A percentile compares a stretch with the other conserved stretches of the same genome.
phyloP scores from a whole-genome alignment of 2,329 filamentous ascomycete species.

The Trichoderma lentiforme region DNA sequence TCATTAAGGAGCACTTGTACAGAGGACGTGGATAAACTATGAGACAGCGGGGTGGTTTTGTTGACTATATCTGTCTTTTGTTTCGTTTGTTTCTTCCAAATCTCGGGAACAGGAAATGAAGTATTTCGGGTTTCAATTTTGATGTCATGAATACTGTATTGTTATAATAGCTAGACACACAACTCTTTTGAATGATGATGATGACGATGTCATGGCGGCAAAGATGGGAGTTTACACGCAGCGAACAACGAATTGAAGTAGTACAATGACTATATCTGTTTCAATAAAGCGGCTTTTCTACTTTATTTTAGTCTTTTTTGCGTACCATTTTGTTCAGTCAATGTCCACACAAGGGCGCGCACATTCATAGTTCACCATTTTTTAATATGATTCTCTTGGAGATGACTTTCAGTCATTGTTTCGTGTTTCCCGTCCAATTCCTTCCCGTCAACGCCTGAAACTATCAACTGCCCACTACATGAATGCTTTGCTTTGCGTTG shows the following conservation, averaged over 20 bases:
- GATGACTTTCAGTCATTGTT: neutral
- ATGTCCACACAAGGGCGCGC: neutral
- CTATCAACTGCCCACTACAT: neutral
- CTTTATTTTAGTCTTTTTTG: neutral
- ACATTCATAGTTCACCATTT: neutral
- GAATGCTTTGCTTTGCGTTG: neutral
- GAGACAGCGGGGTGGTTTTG: neutral
- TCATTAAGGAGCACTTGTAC: constrained; percentile 10
- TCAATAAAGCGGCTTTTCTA: neutral
- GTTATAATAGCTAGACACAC: constrained; percentile 1
- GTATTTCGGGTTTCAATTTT: neutral
- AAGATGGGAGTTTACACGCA: neutral
- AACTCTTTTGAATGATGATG: neutral
- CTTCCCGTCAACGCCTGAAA: neutral
- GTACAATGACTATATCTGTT: neutral
- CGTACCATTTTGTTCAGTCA: neutral
- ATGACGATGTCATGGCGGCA: neutral
- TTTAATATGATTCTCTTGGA: neutral
- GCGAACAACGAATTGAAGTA: neutral
- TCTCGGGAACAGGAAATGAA: neutral
- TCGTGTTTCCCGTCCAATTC: neutral
- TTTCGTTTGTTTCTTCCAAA: neutral
- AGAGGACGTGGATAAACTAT: neutral
- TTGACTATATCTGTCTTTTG: neutral
- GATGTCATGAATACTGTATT: neutral